Base-by-base conservation (phyloP, 768 basidiomycete species). In the Leucocoprinus birnbaumii region DNA sequence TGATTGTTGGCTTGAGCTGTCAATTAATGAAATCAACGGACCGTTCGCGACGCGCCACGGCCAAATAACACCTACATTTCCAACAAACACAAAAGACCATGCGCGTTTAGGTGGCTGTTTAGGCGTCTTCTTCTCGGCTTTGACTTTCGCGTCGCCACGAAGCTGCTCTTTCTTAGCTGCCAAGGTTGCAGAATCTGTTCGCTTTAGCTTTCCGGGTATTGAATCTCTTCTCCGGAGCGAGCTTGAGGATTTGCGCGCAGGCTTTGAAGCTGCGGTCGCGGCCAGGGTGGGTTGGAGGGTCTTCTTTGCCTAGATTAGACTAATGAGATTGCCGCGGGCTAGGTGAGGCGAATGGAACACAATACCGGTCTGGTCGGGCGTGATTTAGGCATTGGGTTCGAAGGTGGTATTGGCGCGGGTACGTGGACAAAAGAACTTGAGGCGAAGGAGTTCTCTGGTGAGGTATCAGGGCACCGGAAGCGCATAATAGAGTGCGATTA, bases 61-160 rank as follows among this genome's bases (percentile, higher is more conserved):
- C 16, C 35, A 34, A 18, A 34, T 48, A 21, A 10, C 13, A 71
- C 83, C 58, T 60, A 87, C 87, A 63, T 87, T 87, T 38, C 87
- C 86, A 18, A 86, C 80, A 59, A 73, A 87, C 21, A 82, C 73
- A 55, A 72, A 27, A 64, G 66, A 64, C 65, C 19, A 55, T 51
- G 42, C 42, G 38, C 56, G 51, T 45, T 40, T 61, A 48, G 44
- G 35, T 50, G 16, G 47, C 64, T 59, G 51, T 45, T 40, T 61
- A 48, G 44, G 35, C 51, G 16, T 48, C 64, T 59, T 69, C 21
- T 65, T 65, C 50, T 63, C 62, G 43, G 65, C 61, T 49, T 65
- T 63, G 4, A 67, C 62, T 21, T 63, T 49, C 2, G 22, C 48
- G 7, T 49, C 42, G 22, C 10, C n/a, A 45, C 51, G 41, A 16